These are phyloP conservation scores for Piloderma croceum DNA, from an alignment of 768 basidiomycete genomes.

Conservation along the genomic window DNA sequence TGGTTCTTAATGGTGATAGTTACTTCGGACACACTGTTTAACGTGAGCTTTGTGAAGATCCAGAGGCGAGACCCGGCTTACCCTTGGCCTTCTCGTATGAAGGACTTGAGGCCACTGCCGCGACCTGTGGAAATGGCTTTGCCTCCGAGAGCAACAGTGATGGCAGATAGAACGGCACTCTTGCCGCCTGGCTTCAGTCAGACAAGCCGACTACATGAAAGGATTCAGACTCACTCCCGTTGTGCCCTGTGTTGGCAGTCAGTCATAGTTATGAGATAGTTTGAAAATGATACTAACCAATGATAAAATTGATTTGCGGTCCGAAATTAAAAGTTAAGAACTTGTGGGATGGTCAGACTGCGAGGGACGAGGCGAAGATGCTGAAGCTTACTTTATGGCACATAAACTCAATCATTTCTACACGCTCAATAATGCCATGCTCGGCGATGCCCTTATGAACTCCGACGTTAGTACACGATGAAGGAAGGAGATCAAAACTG, in stretches of 20 bases:
- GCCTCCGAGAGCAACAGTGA: conserved; percentile 90
- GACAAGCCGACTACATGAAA: background rate
- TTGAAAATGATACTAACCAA: conserved; percentile 45
- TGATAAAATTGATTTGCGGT: conserved; percentile 95
- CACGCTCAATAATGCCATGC: conserved; percentile 79
- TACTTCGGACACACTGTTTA: conserved; percentile 60
- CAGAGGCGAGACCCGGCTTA: conserved; percentile 30
- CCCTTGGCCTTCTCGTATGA: conserved; percentile 81
- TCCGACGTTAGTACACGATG: background rate
- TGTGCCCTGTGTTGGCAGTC: conserved; percentile 54
- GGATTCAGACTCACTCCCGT: conserved; percentile 69
- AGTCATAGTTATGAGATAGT: conserved; percentile 1
- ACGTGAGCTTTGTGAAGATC: conserved; percentile 2
- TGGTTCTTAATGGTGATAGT: conserved; percentile 82
- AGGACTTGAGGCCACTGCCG: conserved; percentile 75
- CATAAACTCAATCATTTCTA: conserved; percentile 94
- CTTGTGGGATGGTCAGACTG: too few species aligned
- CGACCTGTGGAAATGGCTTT: conserved; percentile 91
- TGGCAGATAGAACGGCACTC: conserved; percentile 88
- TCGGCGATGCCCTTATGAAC: conserved; percentile 65
- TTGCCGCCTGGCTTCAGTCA: conserved; percentile 65
- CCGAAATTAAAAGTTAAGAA: conserved; percentile 81
- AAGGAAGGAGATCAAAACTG: conserved; percentile 7
- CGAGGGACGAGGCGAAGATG: too few species aligned
- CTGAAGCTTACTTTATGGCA: too few species aligned